Evolutionary conservation across 1,284 basidiomycete species (phyloP).

Genomic region (Omphalotus olearius): DNA sequence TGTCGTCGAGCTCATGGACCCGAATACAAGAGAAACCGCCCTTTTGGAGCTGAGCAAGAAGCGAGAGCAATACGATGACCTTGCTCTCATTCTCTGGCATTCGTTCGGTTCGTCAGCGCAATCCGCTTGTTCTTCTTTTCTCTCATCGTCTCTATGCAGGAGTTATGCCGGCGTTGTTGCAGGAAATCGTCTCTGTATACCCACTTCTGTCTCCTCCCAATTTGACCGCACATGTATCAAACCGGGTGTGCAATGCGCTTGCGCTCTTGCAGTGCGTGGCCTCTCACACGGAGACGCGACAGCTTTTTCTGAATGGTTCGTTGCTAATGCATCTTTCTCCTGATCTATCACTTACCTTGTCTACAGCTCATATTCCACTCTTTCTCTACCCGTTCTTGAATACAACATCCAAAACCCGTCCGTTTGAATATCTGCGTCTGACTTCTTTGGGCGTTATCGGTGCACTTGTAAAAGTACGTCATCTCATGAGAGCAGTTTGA

Average conservation of each 20-base stretch:
- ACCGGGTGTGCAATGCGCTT: constrained; percentile 98
- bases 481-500: background rate
- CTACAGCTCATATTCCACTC: constrained; percentile 93
- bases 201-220: constrained; percentile 94
- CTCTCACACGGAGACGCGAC: constrained; percentile 89
- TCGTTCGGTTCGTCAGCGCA: constrained; percentile 80
- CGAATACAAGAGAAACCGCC: constrained; percentile 79
- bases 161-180: constrained; percentile 97
- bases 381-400: constrained; percentile 99
- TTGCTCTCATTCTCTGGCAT: constrained; percentile 97
- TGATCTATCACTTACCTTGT: background rate
- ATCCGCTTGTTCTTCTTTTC: background rate
- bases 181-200: constrained; percentile 99
- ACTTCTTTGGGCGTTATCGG: constrained; percentile 98
- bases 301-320: constrained; percentile 87
- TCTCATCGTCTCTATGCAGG: constrained; percentile 42
- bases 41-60: constrained; percentile 98
- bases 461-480: constrained; percentile 86
- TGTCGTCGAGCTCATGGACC: constrained; percentile 81
- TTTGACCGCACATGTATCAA: constrained; percentile 97
- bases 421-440: constrained; percentile 97
- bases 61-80: constrained; percentile 97
- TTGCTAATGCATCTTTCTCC: background rate
- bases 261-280: constrained; percentile 98
- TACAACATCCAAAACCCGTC: constrained; percentile 97